phyloP scores from a whole-genome alignment of 768 basidiomycete genomes.

The Coprinopsis sp. region DNA sequence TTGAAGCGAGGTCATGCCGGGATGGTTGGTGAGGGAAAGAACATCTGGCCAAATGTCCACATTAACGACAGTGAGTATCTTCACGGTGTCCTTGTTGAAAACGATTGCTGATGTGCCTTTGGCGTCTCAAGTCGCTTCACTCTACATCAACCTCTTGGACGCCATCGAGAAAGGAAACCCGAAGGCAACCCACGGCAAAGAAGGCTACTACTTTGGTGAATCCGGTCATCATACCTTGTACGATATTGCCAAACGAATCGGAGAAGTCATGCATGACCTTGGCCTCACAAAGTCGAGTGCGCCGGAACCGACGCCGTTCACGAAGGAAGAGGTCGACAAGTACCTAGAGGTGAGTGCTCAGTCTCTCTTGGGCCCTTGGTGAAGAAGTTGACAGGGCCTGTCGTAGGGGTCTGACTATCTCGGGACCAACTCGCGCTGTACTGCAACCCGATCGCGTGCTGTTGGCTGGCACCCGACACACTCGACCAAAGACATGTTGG shows the following conservation, averaged over 20 bases:
- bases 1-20: slow-evolving; percentile 47
- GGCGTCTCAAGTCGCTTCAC: slow-evolving; percentile 30
- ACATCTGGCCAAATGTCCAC: slow-evolving; percentile 55
- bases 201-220: slow-evolving; percentile 51
- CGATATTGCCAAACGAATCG: slow-evolving; percentile 37
- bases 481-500: slow-evolving; percentile 45
- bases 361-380: not conserved
- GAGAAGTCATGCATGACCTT: slow-evolving; percentile 31
- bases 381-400: not conserved
- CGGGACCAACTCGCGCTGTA: slow-evolving; percentile 38
- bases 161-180: slow-evolving; percentile 26
- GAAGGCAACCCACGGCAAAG: slow-evolving; percentile 38
- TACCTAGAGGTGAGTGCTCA: slow-evolving; percentile 24
- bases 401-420: slow-evolving; percentile 12
- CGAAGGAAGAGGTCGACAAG: slow-evolving; percentile 39
- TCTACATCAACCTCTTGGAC: slow-evolving; percentile 43
- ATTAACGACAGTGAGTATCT: slow-evolving; percentile 43
- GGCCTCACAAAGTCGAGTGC: slow-evolving; percentile 31
- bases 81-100: not conserved
- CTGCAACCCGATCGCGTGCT: slow-evolving; percentile 34
- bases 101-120: not conserved
- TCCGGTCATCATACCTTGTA: slow-evolving; percentile 44
- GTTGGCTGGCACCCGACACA: slow-evolving; percentile 52
- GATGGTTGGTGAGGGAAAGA: slow-evolving; percentile 52
- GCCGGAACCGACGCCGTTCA: slow-evolving; percentile 46